phyloP scores from a whole-genome alignment of 306 rosid genomes.

The Dryas drummondii region DNA sequence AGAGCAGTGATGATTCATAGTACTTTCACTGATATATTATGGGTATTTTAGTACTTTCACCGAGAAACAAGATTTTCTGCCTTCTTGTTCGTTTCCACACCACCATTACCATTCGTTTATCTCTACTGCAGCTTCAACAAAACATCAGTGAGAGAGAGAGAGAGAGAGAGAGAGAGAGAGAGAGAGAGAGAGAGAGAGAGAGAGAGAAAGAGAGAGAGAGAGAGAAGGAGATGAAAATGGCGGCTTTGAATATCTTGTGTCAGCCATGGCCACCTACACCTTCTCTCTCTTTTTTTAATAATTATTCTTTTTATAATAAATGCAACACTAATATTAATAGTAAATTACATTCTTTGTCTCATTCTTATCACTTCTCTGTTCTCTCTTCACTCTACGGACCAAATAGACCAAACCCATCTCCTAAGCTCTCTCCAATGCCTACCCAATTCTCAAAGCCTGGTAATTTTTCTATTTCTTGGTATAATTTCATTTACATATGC shows the following conservation, averaged over 20 bases:
- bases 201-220: neutral
- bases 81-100: neutral
- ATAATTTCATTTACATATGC: neutral
- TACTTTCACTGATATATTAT: neutral
- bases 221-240: slow-evolving; percentile 36
- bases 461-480: slow-evolving; percentile 19
- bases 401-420: slow-evolving; percentile 19
- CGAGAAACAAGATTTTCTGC: neutral
- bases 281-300: slow-evolving; percentile 26
- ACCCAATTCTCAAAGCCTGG: slow-evolving; percentile 54
- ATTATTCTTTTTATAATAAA: slow-evolving; percentile 6
- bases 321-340: slow-evolving; percentile 14
- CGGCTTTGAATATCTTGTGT: slow-evolving; percentile 50
- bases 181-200: neutral
- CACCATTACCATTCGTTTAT: neutral
- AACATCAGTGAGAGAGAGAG: neutral
- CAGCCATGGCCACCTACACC: slow-evolving; percentile 52
- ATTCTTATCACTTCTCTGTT: slow-evolving; percentile 34
- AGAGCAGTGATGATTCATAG: too few species aligned
- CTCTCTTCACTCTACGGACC: slow-evolving; percentile 26
- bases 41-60: slow-evolving; percentile 3
- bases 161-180: neutral
- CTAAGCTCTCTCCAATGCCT: slow-evolving; percentile 38
- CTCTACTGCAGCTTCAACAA: neutral
- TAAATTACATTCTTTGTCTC: slow-evolving; percentile 33